These are phyloP conservation scores for Ulota crispa DNA, from an alignment of 225 moss, liverwort and hornwort species.

Conservation along the genomic window DNA sequence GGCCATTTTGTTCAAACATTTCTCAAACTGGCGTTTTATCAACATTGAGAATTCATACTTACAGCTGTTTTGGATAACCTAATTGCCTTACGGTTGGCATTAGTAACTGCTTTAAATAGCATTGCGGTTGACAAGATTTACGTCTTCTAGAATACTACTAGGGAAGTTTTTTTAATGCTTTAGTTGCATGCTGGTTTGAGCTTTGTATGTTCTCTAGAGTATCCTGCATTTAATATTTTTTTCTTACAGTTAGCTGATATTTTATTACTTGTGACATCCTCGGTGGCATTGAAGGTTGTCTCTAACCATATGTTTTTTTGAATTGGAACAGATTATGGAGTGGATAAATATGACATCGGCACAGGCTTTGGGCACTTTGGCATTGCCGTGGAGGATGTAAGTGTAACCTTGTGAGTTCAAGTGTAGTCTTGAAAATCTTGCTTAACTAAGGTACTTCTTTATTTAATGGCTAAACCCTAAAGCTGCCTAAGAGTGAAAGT, in stretches of 20 bases:
- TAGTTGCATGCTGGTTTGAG: neutral
- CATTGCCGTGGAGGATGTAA: conserved; percentile 92
- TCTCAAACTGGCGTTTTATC: neutral
- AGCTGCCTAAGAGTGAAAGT: neutral
- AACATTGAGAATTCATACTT: neutral
- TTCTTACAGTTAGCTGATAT: neutral
- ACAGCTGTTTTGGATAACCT: neutral
- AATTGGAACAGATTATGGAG: conserved; percentile 77
- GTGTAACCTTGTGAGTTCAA: conserved; percentile 11
- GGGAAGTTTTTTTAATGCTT: neutral
- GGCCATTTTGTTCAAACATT: neutral
- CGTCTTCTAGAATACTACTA: neutral
- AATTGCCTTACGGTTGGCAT: neutral
- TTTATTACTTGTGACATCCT: neutral
- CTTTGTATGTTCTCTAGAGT: neutral
- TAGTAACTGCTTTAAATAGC: neutral
- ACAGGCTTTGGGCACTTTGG: conserved; percentile 98
- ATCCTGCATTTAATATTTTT: neutral
- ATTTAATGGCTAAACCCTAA: neutral
- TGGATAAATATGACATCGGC: conserved; percentile 88
- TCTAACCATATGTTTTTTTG: neutral
- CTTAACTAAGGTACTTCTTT: neutral
- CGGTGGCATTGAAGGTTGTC: neutral
- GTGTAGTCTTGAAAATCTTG: neutral
- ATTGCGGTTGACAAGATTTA: neutral